phyloP scores from a whole-genome alignment of 352 stramenopile species.

The Globisporangium parvum region DNA sequence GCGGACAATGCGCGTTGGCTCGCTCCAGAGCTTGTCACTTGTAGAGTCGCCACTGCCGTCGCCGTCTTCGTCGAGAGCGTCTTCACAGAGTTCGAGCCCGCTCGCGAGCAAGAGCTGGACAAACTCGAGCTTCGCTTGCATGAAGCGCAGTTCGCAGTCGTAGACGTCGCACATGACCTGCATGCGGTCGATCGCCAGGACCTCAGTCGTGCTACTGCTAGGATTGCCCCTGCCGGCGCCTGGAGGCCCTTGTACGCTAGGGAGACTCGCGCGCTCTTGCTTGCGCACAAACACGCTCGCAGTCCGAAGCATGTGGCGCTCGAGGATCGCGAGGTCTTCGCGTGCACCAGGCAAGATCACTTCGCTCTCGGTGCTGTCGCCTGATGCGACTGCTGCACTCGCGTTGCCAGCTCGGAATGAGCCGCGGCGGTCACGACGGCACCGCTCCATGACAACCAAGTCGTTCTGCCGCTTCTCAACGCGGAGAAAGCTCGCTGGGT shows the following conservation, averaged over 20 bases:
- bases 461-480: slow-evolving; percentile 15
- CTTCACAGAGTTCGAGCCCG: slow-evolving; percentile 11
- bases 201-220: background rate
- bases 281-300: slow-evolving; percentile 42
- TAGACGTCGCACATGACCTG: slow-evolving; percentile 54
- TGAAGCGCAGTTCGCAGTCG: slow-evolving; percentile 37
- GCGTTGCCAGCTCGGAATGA: too few species aligned
- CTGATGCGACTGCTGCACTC: background rate
- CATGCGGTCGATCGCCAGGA: slow-evolving; percentile 39
- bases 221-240: background rate
- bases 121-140: slow-evolving; percentile 35
- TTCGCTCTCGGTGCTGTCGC: slow-evolving; percentile 13
- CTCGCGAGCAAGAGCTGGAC: slow-evolving; percentile 23
- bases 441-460: slow-evolving; percentile 16
- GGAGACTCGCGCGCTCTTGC: slow-evolving; percentile 34
- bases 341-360: slow-evolving; percentile 34
- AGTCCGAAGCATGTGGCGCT: slow-evolving; percentile 37
- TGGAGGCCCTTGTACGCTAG: background rate
- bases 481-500: background rate
- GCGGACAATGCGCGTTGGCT: slow-evolving; percentile 5
- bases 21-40: too few species aligned
- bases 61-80: background rate
- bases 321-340: slow-evolving; percentile 32
- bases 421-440: background rate
- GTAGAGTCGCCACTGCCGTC: background rate